A percentile compares a stretch with the other conserved stretches of the same genome.
These are phyloP conservation scores for Heimioporus sp. DNA, from an alignment of 768 basidiomycete genomes.

Conservation along the genomic window DNA sequence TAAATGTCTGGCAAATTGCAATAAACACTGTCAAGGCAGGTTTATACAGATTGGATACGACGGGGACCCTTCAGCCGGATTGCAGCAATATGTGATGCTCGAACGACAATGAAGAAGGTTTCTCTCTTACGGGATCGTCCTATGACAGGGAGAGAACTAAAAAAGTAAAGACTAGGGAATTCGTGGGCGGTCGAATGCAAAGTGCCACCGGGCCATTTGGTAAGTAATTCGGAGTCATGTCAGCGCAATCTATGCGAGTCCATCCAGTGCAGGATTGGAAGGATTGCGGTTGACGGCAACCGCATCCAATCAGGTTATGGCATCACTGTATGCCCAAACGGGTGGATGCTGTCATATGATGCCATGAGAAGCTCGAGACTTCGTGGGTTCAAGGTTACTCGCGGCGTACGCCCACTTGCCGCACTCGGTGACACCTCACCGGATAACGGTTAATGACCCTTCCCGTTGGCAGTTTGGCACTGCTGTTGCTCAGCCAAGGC, in stretches of 20 bases:
- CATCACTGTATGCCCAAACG: background rate
- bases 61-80: background rate
- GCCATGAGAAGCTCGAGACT: conserved; percentile 8
- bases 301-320: conserved; percentile 11
- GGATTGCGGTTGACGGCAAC: conserved; percentile 11
- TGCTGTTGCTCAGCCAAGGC: too few relatives aligned
- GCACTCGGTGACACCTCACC: conserved; percentile 19
- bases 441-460: conserved; percentile 19
- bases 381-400: conserved; percentile 13
- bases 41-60: background rate
- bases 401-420: conserved; percentile 14
- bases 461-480: conserved; percentile 6
- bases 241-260: conserved; percentile 11
- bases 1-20: too few relatives aligned
- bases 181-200: background rate
- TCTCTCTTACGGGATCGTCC: too few relatives aligned
- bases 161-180: too few relatives aligned
- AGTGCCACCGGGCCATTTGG: background rate
- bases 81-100: too few relatives aligned
- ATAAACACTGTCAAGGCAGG: too few relatives aligned
- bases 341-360: background rate
- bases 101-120: too few relatives aligned
- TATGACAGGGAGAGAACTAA: too few relatives aligned
- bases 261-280: background rate
- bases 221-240: too few relatives aligned